Conservation (phyloP, 2,329 filamentous ascomycete species). For the Penicillium fuscoglaucum region DNA sequence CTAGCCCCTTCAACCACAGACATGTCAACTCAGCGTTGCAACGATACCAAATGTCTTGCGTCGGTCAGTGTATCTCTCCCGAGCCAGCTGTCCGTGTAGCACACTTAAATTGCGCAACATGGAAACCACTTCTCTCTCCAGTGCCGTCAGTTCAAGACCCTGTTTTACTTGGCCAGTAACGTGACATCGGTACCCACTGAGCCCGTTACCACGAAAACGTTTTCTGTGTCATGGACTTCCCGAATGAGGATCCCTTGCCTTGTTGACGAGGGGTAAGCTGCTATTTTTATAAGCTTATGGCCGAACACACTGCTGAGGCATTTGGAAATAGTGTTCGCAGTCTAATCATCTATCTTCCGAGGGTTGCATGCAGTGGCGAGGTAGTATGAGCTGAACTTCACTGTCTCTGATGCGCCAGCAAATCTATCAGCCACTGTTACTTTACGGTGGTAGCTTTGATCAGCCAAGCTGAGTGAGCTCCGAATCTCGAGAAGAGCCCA, state of each 20-base stretch:
- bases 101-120: slow-evolving; percentile 1
- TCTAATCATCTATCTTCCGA: background rate
- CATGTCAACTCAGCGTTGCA: slow-evolving; percentile 3
- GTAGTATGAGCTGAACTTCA: slow-evolving; percentile 3
- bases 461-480: background rate
- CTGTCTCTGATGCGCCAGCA: background rate
- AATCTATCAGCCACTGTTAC: background rate
- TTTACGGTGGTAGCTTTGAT: background rate
- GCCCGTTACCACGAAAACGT: background rate
- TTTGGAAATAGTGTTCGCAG: background rate
- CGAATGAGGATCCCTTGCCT: background rate
- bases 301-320: background rate
- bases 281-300: background rate
- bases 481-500: background rate
- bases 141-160: background rate
- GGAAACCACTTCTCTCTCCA: background rate
- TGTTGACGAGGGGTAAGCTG: background rate
- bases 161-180: background rate
- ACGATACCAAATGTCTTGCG: background rate
- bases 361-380: slow-evolving; percentile 8
- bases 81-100: background rate
- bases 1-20: background rate
- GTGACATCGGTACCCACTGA: background rate
- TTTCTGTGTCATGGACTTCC: background rate
- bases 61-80: background rate